Percentiles rank a stretch among this genome's conserved stretches.
Conservation (phyloP, 1,284 basidiomycete species). For the Leccinum huronense region DNA sequence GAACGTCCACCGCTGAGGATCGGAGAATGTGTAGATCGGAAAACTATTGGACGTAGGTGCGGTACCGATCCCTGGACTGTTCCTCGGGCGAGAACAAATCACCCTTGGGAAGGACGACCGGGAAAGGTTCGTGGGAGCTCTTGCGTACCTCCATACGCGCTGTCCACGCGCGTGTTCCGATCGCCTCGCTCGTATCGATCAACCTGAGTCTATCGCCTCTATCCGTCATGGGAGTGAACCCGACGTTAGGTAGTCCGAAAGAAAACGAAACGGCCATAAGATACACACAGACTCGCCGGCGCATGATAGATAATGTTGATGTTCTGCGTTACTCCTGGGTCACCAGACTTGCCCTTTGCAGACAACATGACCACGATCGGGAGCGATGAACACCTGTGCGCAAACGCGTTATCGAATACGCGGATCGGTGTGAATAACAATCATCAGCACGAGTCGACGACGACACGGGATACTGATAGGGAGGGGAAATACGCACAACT, state of each 20-base stretch:
- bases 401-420: not conserved
- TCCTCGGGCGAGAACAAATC: conserved; percentile 37
- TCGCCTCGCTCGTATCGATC: conserved; percentile 45
- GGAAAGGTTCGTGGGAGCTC: conserved; percentile 20
- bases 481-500: conserved; percentile 39
- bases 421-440: not conserved
- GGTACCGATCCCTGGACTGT: conserved; percentile 35
- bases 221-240: not conserved
- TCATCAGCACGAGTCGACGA: too few species aligned
- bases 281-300: conserved; percentile 42
- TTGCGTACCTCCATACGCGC: conserved; percentile 46
- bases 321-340: conserved; percentile 42
- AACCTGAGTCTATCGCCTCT: conserved; percentile 51
- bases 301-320: conserved; percentile 54
- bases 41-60: conserved; percentile 39
- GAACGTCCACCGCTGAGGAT: conserved; percentile 19
- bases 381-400: conserved; percentile 46
- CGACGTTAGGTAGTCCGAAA: not conserved
- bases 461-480: not conserved
- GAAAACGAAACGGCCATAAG: not conserved
- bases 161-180: conserved; percentile 43
- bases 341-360: conserved; percentile 28
- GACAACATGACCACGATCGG: conserved; percentile 37
- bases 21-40: conserved; percentile 29
- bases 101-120: conserved; percentile 21